Conservation (phyloP, 2,329 filamentous ascomycete species). For the Pseudogymnoascus destructans region DNA sequence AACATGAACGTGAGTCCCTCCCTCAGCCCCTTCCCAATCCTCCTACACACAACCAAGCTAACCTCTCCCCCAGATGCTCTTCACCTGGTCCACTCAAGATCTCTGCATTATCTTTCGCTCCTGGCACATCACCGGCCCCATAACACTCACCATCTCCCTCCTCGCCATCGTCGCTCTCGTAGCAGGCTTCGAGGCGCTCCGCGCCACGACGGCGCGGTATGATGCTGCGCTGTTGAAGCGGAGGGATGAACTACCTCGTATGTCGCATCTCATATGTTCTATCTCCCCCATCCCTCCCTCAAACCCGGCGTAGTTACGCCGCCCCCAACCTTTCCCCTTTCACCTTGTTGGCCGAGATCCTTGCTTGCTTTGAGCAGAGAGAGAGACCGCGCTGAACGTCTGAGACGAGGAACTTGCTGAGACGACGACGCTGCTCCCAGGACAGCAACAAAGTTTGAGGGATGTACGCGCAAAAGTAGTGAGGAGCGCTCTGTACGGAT, state of each 20-base stretch:
- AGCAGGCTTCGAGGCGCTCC: constrained; percentile 85
- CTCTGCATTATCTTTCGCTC: constrained; percentile 91
- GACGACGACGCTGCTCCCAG: constrained; percentile 47
- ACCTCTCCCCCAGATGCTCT: constrained; percentile 62
- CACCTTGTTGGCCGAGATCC: not conserved
- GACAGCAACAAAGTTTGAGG: constrained; percentile 57
- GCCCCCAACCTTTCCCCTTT: not conserved
- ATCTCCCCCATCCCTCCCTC: not conserved
- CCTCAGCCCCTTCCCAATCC: not conserved
- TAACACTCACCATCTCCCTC: constrained; percentile 69
- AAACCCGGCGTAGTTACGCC: not conserved
- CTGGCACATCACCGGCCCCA: constrained; percentile 70
- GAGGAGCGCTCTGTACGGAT: constrained; percentile 73
- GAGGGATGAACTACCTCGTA: constrained; percentile 21
- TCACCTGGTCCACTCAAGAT: constrained; percentile 87
- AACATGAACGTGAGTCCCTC: constrained; percentile 67
- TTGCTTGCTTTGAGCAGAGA: constrained; percentile 13
- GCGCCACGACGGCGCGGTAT: constrained; percentile 63
- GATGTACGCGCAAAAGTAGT: constrained; percentile 58
- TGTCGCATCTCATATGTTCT: constrained; percentile 13
- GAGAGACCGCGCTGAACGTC: constrained; percentile 18
- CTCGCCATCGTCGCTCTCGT: constrained; percentile 68
- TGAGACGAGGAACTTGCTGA: constrained; percentile 37
- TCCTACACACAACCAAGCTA: not conserved
- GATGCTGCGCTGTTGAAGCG: constrained; percentile 37